These are phyloP conservation scores for Lichtheimia ornata DNA, from an alignment of 371 early-diverging fungal species.

Conservation along the genomic window DNA sequence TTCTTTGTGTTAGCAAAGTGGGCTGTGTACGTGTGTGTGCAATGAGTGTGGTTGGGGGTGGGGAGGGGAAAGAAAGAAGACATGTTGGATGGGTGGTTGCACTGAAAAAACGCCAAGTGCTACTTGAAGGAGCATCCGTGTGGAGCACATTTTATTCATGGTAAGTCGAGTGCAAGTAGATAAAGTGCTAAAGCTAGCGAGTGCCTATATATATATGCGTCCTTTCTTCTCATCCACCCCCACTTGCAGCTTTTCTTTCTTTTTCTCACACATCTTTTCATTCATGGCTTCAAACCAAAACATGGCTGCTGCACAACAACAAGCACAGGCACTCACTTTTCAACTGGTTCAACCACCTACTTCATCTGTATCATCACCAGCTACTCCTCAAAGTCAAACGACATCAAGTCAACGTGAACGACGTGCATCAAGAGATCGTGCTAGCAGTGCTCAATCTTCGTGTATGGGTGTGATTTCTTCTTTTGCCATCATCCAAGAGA, in stretches of 20 bases:
- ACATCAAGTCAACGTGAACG: constrained; percentile 1
- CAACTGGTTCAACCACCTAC: not conserved
- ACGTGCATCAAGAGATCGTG: not conserved
- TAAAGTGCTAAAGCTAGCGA: no score
- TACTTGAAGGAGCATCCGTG: not conserved
- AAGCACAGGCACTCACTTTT: constrained; percentile 1
- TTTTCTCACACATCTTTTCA: not conserved
- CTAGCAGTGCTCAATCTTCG: constrained; percentile 2
- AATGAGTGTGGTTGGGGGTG: not conserved
- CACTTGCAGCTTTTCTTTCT: not conserved
- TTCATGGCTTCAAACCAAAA: constrained; percentile 1
- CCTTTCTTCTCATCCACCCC: not conserved
- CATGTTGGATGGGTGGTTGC: not conserved
- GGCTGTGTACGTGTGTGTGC: not conserved
- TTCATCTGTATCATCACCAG: not conserved
- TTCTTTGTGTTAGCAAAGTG: not conserved
- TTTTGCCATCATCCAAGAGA: constrained; percentile 22
- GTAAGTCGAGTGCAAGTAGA: not conserved
- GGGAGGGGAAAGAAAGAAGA: not conserved
- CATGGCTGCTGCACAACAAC: not conserved
- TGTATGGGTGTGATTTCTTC: constrained; percentile 18
- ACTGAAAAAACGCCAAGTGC: constrained; percentile 4
- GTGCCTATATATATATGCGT: no score
- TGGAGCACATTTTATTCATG: not conserved
- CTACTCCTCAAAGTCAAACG: not conserved